Conservation (phyloP, 495 filamentous ascomycete species). For the Aspergillus funiculosus region DNA sequence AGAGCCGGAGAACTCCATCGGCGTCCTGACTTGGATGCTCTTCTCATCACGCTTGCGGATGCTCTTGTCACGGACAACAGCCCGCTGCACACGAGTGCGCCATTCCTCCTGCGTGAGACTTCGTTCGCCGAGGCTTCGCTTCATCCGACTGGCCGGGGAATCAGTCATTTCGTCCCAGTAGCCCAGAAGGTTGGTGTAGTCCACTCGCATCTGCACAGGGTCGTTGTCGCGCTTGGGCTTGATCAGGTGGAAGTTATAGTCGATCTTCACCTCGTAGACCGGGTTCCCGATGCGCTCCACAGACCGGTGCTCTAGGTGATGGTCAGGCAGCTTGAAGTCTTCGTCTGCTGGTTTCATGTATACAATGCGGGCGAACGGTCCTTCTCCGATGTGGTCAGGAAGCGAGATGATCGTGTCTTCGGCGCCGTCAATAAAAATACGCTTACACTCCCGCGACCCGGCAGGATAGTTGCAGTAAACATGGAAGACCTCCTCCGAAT, state of each 20-base stretch:
- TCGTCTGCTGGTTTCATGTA: conserved; percentile 13
- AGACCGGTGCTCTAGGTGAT: neutral
- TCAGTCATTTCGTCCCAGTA: conserved; percentile 8
- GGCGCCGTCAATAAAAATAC: conserved; percentile 19
- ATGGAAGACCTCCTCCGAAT: conserved; percentile 22
- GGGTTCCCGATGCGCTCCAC: neutral
- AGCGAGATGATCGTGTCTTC: conserved; percentile 32
- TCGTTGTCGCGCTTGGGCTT: conserved; percentile 7
- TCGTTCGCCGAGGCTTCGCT: neutral
- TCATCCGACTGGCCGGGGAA: neutral
- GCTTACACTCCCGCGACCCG: conserved; percentile 19
- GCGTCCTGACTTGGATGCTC: neutral
- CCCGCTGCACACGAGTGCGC: neutral
- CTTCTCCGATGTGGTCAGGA: conserved; percentile 27
- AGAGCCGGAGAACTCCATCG: neutral
- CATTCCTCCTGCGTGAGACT: neutral
- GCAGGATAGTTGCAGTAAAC: conserved; percentile 26
- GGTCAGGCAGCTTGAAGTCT: conserved; percentile 1
- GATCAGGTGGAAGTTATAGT: conserved; percentile 19
- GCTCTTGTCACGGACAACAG: neutral
- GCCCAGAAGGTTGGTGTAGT: conserved; percentile 5
- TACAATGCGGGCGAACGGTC: conserved; percentile 28
- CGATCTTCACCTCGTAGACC: conserved; percentile 18
- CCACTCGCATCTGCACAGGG: conserved; percentile 5
- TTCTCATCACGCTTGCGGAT: conserved; percentile 14